Evolutionary conservation across 164 flowering plant species (phyloP), one percentile per base, ranked within the genome.

Genomic region (Piper betle): DNA sequence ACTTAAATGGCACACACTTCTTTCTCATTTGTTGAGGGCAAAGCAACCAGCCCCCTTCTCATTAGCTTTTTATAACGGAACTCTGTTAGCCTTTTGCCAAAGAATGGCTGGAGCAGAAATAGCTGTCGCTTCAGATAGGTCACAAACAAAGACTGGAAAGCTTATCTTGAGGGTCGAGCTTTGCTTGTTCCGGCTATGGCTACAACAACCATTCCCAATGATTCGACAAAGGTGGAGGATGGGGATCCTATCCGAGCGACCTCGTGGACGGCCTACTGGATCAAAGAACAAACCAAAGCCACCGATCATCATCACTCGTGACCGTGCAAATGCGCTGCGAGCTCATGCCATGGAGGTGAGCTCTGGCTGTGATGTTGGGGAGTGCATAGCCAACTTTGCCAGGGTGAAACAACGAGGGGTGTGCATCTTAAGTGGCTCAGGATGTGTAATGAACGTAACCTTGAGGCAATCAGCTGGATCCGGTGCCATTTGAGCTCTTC

Each of bases 211-310:
- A 25, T 25, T 25, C 9, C 17, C 12, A 52, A 33, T 18, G 42
- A 18, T 11, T 13, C 37, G 38, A 40, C 41, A 19, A 42, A n/a
- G 37, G 33, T 25, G 54, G 9, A 1, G 52, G 63, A 61, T 39
- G 61, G 20, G 40, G 7, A 40, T 3, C 19, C 56, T 53, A 9
- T 71, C 38, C 71, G 81, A n/a, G 64, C 71, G 93, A 56, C 91
- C 91, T 15, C 80, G 97, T 15, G 97, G 95, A 1, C 69, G 95
- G 62, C 95, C 95, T 0, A 86, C 88, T 0, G 92, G 97, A 4
- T 90, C 97, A 0, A 90, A 90, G 68, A 90, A 89, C 79, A 89
- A 87, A 73, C 94, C 97, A 0, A 90, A 90, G 71, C 90, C 90
- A 3, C 95, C 95, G 0, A 81, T 87, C 40, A 87, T 90, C 53